phyloP scores from a whole-genome alignment of 345 rosid genomes.

The Syzygium oleosum region DNA sequence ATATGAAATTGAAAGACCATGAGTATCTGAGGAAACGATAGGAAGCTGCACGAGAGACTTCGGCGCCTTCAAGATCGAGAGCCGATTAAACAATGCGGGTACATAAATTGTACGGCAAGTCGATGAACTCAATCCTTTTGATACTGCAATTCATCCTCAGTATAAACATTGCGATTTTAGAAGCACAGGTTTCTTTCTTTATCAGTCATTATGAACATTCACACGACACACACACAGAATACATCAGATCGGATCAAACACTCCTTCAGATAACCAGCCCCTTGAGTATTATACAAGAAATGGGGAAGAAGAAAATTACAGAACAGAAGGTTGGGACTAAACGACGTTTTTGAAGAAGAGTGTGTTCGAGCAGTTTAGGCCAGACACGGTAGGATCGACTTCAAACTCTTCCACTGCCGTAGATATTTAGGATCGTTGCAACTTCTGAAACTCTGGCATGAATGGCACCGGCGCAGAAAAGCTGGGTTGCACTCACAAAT shows the following conservation, averaged over 20 bases:
- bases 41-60: background rate
- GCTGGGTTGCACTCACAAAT: conserved; percentile 56
- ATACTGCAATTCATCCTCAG: background rate
- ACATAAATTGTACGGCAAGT: background rate
- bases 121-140: background rate
- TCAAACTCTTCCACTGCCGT: conserved; percentile 1
- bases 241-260: background rate
- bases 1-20: background rate
- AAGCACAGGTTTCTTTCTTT: background rate
- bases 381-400: background rate
- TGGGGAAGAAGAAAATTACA: background rate
- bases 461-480: conserved; percentile 58
- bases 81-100: background rate
- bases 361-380: background rate
- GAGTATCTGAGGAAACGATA: background rate
- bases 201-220: background rate
- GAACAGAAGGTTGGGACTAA: background rate
- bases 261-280: background rate
- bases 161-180: background rate
- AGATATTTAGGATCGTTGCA: background rate
- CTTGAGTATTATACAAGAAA: background rate
- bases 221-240: background rate
- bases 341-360: background rate
- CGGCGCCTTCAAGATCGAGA: background rate
- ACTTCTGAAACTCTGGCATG: conserved; percentile 40